Percentiles rank a stretch among this genome's conserved stretches.
These are phyloP conservation scores for Trichomonas vaginalis DNA, from an alignment of 208 protist species.

Conservation along the genomic window DNA sequence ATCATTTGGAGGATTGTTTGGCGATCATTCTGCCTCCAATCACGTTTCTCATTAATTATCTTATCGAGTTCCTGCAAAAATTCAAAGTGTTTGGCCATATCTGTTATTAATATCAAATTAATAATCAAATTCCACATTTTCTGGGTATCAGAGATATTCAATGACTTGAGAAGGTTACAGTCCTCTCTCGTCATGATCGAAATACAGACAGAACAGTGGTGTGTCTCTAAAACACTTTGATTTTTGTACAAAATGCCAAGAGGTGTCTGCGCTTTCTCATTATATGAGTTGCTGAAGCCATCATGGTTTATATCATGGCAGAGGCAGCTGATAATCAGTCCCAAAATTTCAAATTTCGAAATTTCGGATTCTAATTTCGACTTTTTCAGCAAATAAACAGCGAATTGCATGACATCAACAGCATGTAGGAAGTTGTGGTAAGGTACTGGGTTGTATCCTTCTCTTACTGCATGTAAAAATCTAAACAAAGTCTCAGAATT, in stretches of 20 bases:
- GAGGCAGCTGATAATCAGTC: slow-evolving; percentile 57
- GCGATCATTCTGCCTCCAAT: not conserved
- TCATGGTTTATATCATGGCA: slow-evolving; percentile 86
- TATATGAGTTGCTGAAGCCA: slow-evolving; percentile 80
- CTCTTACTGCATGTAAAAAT: not conserved
- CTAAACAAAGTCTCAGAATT: not conserved
- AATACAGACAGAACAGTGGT: slow-evolving; percentile 37
- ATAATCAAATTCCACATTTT: slow-evolving; percentile 34
- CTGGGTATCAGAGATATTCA: slow-evolving; percentile 24
- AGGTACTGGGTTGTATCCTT: slow-evolving; percentile 33
- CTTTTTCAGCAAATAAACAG: slow-evolving; percentile 31
- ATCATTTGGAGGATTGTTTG: not conserved
- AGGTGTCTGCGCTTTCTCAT: slow-evolving; percentile 60
- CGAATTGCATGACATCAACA: slow-evolving; percentile 46
- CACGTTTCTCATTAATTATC: not conserved
- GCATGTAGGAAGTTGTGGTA: slow-evolving; percentile 56
- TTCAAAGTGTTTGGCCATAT: slow-evolving; percentile 42
- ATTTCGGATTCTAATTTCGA: slow-evolving; percentile 46
- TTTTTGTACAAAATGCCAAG: slow-evolving; percentile 58
- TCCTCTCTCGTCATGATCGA: slow-evolving; percentile 15
- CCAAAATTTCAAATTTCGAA: slow-evolving; percentile 55
- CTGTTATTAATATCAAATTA: slow-evolving; percentile 40
- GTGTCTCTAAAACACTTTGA: slow-evolving; percentile 45
- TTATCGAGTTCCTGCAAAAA: not conserved
- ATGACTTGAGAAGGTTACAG: slow-evolving; percentile 26